These are phyloP conservation scores for Nigrospora oryzae DNA, from an alignment of 2,329 filamentous ascomycete species.

Conservation along the genomic window DNA sequence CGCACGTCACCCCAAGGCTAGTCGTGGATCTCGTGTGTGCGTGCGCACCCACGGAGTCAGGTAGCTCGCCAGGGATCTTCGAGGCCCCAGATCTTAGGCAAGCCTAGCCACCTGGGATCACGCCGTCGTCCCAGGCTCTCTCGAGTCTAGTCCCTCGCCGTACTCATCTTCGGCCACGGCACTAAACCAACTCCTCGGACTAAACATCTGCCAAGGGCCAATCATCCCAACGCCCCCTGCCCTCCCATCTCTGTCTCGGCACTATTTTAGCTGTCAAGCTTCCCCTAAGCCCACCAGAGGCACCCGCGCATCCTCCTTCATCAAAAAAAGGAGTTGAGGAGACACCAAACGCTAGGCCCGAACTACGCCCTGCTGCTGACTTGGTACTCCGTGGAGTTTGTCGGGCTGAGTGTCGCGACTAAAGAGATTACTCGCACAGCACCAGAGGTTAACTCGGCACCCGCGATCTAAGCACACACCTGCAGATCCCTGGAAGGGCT, in stretches of 20 bases:
- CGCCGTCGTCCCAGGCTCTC: not conserved
- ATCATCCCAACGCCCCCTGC: slow-evolving; percentile 1
- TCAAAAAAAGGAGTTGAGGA: slow-evolving; percentile 4
- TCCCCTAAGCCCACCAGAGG: not conserved
- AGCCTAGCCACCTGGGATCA: not conserved
- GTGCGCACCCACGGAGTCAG: not conserved
- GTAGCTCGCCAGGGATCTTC: slow-evolving; percentile 2
- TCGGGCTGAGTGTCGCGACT: not conserved
- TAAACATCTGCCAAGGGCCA: not conserved
- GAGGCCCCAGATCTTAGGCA: slow-evolving; percentile 1
- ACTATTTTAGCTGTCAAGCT: slow-evolving; percentile 2
- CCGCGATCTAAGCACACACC: slow-evolving; percentile 1
- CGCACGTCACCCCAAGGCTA: slow-evolving; percentile 1
- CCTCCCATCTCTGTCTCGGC: not conserved
- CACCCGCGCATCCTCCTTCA: not conserved
- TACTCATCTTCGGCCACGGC: not conserved
- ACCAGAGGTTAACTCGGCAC: slow-evolving; percentile 2
- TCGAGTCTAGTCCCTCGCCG: not conserved
- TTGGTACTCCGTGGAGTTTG: slow-evolving; percentile 1
- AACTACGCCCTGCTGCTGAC: slow-evolving; percentile 3
- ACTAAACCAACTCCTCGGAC: not conserved
- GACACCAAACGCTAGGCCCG: slow-evolving; percentile 4
- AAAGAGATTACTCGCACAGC: slow-evolving; percentile 3
- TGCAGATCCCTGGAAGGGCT: not conserved
- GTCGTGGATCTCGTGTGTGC: slow-evolving; percentile 1